Base-by-base conservation (phyloP, 768 basidiomycete species). In the Mycena venus region DNA sequence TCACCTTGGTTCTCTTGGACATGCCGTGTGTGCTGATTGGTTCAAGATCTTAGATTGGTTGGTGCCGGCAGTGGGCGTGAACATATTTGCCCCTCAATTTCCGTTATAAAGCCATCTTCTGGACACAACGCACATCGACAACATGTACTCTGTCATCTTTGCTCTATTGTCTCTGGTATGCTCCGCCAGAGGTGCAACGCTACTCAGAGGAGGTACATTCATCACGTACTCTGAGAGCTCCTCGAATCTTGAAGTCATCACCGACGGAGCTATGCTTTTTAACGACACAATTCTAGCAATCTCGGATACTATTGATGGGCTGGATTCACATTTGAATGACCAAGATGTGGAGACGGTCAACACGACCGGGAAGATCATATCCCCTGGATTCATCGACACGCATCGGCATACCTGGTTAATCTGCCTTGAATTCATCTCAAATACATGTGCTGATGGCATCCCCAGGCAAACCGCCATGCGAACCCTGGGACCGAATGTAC, bases 211-310 rank as follows among this genome's bases (percentile, higher is more conserved):
- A n/a, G 70, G 70, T 31, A 64, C 70, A 34, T 71, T 71, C 49
- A 71, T 71, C 70, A 71, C 70, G 2, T 71, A 71, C 40, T 71
- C 70, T 1, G 61, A 71, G 27, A 64, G 53, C 51, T n/a, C 61
- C 49, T 71, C 62, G 9, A 71, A 71, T 17, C 61, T 71, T 6
- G 42, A 71, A 44, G 42, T 71, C 38, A 64, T 71, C 61, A 58
- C 61, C n/a, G 62, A 71, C 31, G 70, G 70, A 29, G 70, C 70
- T n/a, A 71, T 71, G 70, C 70, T 71, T n/a, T 71, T 71, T 27
- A 36, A 29, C 23, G 70, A 64, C 62, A 71, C 60, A 25, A 71
- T 71, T 15, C 55, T 71, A 10, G 70, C 62, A 42, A 63, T 71
- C 53, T 71, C 70, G 4, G 40, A 64, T 32, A 71, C 70, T 12